Evolutionary conservation across 2,329 filamentous ascomycete genomes (phyloP).

Genomic region (Hypoxylon sp.): DNA sequence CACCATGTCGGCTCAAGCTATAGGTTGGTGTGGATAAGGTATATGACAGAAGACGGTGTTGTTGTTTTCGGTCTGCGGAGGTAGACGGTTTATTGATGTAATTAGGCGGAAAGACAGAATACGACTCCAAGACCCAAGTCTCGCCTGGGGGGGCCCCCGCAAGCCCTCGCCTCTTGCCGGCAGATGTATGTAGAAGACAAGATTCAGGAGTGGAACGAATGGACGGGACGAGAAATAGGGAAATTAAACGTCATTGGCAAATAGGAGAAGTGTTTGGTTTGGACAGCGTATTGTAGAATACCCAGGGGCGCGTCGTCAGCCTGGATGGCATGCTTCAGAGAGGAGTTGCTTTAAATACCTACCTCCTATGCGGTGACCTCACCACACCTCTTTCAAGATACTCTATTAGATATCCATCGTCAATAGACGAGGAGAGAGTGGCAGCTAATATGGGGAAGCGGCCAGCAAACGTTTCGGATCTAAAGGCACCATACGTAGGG

Average conservation of each 20-base stretch:
- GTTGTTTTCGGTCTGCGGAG: conserved; percentile 44
- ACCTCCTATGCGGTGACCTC: conserved; percentile 10
- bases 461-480: conserved; percentile 19
- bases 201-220: conserved; percentile 16
- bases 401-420: conserved; percentile 4
- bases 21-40: conserved; percentile 21
- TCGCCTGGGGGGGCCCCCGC: conserved; percentile 32
- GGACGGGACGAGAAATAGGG: conserved; percentile 8
- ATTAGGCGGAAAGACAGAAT: conserved; percentile 45
- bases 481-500: conserved; percentile 7
- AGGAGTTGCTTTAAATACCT: conserved; percentile 14
- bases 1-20: conserved; percentile 24
- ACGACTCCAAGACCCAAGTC: conserved; percentile 31
- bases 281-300: conserved; percentile 5
- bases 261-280: conserved; percentile 7
- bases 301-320: conserved; percentile 24
- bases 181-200: conserved; percentile 24
- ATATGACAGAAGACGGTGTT: conserved; percentile 23
- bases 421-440: conserved; percentile 13
- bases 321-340: conserved; percentile 7
- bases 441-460: conserved; percentile 34
- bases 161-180: conserved; percentile 30
- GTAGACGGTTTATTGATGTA: conserved; percentile 43
- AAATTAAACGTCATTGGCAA: conserved; percentile 14
- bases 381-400: conserved; percentile 5